These are phyloP conservation scores for Deakozyma indianensis DNA, from an alignment of 805 yeast species.

Conservation along the genomic window DNA sequence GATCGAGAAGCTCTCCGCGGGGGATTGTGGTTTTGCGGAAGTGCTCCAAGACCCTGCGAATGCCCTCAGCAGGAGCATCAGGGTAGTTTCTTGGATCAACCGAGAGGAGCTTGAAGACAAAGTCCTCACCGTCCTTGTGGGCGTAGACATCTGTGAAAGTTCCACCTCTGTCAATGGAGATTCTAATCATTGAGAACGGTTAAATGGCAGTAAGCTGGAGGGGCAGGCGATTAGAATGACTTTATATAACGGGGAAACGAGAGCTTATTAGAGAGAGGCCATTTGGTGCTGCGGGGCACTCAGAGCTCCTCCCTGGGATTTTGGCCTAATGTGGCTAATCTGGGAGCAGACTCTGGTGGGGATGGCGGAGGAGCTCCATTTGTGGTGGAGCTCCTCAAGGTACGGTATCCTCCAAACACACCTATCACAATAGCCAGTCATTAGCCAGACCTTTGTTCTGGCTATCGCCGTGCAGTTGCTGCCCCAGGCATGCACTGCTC, in stretches of 20 bases:
- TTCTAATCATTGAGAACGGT: constrained; percentile 6
- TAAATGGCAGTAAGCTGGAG: no score
- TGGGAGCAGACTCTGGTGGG: no score
- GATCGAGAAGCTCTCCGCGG: constrained; percentile 42
- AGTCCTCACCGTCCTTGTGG: constrained; percentile 31
- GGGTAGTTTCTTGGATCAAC: constrained; percentile 79
- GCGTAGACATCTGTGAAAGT: constrained; percentile 77
- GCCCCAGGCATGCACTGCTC: no score
- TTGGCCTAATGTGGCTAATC: no score
- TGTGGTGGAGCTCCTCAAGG: neutral
- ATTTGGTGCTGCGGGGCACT: no score
- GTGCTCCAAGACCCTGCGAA: constrained; percentile 55
- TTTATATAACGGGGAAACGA: no score
- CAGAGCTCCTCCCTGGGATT: neutral
- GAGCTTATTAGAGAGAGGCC: no score
- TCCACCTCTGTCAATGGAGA: constrained; percentile 50
- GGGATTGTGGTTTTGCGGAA: constrained; percentile 35
- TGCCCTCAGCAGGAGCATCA: constrained; percentile 91
- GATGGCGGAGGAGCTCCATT: neutral
- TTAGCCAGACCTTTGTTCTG: no score
- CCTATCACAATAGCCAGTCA: no score
- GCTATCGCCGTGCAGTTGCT: no score
- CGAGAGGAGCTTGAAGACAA: constrained; percentile 64
- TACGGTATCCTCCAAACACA: no score
- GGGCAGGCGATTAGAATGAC: no score